A percentile compares a stretch with the other conserved stretches of the same genome.
Evolutionary conservation across 2,329 filamentous ascomycete species (phyloP).

Genomic region (Tolypocladium pustulatum): DNA sequence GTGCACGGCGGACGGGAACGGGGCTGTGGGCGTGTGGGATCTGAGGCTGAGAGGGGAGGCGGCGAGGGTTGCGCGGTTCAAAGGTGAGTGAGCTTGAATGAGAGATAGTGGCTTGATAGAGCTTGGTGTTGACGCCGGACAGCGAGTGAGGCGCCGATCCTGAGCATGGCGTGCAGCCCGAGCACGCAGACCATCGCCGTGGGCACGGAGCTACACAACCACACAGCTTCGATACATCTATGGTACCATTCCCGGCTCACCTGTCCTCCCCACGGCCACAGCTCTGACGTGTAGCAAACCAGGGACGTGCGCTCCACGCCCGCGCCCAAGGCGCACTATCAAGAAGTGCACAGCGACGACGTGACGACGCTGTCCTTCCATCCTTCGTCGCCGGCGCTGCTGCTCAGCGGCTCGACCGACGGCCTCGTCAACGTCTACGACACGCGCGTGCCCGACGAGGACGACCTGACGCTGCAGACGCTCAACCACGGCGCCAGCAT

Average conservation of each 20-base stretch:
- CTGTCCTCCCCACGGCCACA: neutral
- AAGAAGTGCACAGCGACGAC: slow-evolving; percentile 58
- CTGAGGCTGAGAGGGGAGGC: slow-evolving; percentile 33
- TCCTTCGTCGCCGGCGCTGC: slow-evolving; percentile 45
- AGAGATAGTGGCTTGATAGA: neutral
- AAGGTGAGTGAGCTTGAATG: slow-evolving; percentile 24
- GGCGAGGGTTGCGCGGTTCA: slow-evolving; percentile 32
- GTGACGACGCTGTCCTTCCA: slow-evolving; percentile 51
- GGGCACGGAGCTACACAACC: slow-evolving; percentile 61
- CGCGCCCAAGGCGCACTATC: slow-evolving; percentile 39
- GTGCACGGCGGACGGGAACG: slow-evolving; percentile 63
- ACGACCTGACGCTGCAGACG: slow-evolving; percentile 67
- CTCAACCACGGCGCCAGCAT: slow-evolving; percentile 69
- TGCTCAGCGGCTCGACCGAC: slow-evolving; percentile 71
- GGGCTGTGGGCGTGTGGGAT: slow-evolving; percentile 57
- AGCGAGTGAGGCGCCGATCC: slow-evolving; percentile 41
- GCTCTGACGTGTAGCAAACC: neutral
- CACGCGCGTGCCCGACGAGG: slow-evolving; percentile 58
- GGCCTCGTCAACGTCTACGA: slow-evolving; percentile 71
- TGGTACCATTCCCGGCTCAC: slow-evolving; percentile 33
- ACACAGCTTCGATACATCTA: slow-evolving; percentile 49
- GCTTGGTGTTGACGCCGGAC: neutral
- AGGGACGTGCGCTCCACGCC: slow-evolving; percentile 48
- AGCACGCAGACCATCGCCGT: slow-evolving; percentile 52
- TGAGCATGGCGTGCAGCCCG: slow-evolving; percentile 53